phyloP scores from a whole-genome alignment of 345 rosid genomes.

The Eucalyptus pauciflora region DNA sequence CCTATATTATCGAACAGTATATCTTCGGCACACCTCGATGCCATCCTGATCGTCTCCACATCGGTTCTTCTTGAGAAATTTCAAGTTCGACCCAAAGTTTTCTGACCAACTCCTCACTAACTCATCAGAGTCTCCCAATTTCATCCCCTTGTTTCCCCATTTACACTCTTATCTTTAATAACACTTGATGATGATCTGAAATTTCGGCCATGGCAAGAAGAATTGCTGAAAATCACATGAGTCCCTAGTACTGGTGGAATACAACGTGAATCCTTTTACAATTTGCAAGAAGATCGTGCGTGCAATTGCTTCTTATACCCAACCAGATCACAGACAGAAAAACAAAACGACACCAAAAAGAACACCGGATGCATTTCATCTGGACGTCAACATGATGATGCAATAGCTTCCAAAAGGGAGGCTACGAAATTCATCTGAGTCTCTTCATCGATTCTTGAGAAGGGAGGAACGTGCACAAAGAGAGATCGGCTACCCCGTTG shows the following conservation, averaged over 20 bases:
- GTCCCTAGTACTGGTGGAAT: background rate
- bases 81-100: background rate
- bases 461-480: constrained; percentile 92
- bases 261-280: background rate
- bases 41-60: background rate
- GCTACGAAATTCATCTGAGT: constrained; percentile 85
- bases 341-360: background rate
- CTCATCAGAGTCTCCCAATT: background rate
- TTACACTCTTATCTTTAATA: too few species aligned
- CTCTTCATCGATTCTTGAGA: constrained; percentile 75
- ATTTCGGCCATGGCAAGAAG: background rate
- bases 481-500: constrained; percentile 60
- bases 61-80: background rate
- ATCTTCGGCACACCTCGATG: background rate
- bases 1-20: background rate
- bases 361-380: background rate
- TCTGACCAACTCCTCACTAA: background rate
- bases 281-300: background rate
- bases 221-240: background rate
- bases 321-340: background rate
- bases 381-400: background rate
- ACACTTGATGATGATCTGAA: background rate
- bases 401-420: constrained; percentile 86
- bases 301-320: background rate
- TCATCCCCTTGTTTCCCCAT: too few species aligned